Base-by-base conservation (phyloP, 2,329 filamentous ascomycete genomes). In the Aaosphaeria arxii region DNA sequence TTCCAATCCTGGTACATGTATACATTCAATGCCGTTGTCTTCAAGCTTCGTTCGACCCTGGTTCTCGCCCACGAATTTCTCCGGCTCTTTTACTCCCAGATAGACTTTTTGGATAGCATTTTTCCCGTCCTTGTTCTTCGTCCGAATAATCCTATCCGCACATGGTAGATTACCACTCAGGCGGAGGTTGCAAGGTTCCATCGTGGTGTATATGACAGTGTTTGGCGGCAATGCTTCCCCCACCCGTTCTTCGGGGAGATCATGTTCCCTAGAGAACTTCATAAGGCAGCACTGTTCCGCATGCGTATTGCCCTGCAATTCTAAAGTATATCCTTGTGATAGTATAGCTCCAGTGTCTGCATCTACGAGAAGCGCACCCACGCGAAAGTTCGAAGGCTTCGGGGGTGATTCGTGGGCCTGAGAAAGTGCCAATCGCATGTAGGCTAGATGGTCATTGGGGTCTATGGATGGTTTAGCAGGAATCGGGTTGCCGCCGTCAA, bases 241-340 rank as follows among this genome's bases (percentile, higher is more conserved):
- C 4, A 90, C 77, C 0, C 71, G 65, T 45, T 82, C 80, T 55
- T 87, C 84, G 0, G 77, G 52, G 5, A 69, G 50, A 17, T 54
- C 56, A 53, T 70, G 66, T 36, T 48, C 51, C 43, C 59, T 42
- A 9, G 73, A 72, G 53, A 85, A 79, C 69, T 99, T 97, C 43
- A 85, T 72, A 48, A 99, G 80, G 64, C 90, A 95, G 70, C 87
- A 92, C 73, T 99, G 91, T 67, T 99, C 94, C 4, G 94, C 94
- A 65, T 99, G 94, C 0, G 94, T 97, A 73, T 99, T 99, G 39
- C 92, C 94, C 0, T 84, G 79, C 4, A 91, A 83, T 71, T 99
- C 92, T 49, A 96, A 80, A 0, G 94, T 96, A 74, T 92, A 97
- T 46, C 94, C 92, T 1, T 89, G 88, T 1, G 88, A 82, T 30